Conservation (phyloP, 176 grass and related monocot species). For the Oryza australiensis region DNA sequence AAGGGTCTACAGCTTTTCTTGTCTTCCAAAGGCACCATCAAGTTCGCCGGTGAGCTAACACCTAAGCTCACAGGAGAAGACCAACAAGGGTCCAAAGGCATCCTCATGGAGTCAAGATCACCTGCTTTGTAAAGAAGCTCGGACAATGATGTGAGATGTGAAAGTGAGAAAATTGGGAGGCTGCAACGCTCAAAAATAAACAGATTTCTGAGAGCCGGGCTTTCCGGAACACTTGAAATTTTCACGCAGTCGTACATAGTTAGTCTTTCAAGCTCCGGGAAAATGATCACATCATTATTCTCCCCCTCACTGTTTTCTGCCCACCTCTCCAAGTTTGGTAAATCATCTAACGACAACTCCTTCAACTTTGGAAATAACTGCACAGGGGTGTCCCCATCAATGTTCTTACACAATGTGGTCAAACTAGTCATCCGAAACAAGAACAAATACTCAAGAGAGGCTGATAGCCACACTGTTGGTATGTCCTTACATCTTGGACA, state of each 20-base stretch:
- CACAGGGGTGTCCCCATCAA: not conserved
- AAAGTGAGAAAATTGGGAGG: not conserved
- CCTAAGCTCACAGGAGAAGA: not conserved
- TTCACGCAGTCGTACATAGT: too few species aligned
- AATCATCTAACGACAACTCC: rapidly evolving
- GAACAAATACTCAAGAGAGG: not conserved
- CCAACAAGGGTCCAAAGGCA: not conserved
- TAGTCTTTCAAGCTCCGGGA: not conserved
- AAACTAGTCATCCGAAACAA: not conserved
- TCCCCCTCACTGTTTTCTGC: not conserved
- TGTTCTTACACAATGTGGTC: not conserved
- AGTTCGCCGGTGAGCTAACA: not conserved
- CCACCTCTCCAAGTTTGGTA: constrained; percentile 17
- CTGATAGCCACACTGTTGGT: not conserved
- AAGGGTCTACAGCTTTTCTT: not conserved
- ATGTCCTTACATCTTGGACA: constrained; percentile 9
- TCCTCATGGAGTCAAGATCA: not conserved
- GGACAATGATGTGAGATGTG: not conserved
- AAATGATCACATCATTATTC: not conserved
- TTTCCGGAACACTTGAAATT: too few species aligned
- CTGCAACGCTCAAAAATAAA: too few species aligned
- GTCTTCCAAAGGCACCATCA: not conserved
- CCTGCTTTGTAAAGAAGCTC: not conserved
- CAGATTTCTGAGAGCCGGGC: too few species aligned
- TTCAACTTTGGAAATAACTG: constrained; percentile 8